These are phyloP conservation scores for Rhytidiadelphus loreus DNA, from an alignment of 225 moss, liverwort and hornwort species.

Conservation along the genomic window DNA sequence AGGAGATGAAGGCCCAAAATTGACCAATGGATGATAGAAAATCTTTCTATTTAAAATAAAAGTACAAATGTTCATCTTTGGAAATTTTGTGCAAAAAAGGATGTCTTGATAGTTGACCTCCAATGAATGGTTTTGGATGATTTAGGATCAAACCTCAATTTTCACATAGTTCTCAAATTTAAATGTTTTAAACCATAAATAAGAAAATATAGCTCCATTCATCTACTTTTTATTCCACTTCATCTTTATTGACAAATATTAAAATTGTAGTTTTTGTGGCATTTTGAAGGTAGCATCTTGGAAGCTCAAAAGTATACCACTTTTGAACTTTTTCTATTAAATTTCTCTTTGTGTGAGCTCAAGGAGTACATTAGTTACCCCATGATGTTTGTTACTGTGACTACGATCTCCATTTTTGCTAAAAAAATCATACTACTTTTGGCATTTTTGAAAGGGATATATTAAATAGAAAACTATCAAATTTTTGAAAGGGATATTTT, in stretches of 20 bases:
- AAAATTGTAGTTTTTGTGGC: too few relatives aligned
- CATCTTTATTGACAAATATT: fast-evolving
- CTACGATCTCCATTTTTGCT: neutral
- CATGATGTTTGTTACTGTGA: neutral
- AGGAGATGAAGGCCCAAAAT: fast-evolving
- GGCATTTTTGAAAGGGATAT: neutral
- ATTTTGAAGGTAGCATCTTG: neutral
- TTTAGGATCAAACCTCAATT: neutral
- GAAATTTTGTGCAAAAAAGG: neutral
- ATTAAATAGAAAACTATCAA: neutral
- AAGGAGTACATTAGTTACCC: neutral
- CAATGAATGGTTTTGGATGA: neutral
- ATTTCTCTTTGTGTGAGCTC: fast-evolving
- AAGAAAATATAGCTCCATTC: neutral
- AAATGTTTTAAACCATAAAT: neutral
- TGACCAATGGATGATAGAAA: fast-evolving
- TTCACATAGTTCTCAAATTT: neutral
- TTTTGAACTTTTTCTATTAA: neutral
- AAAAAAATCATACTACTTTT: neutral
- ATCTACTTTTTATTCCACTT: neutral
- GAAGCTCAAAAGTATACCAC: neutral
- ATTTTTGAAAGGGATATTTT: neutral
- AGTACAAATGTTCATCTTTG: fast-evolving
- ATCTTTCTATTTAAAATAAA: neutral
- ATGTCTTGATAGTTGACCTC: neutral